Evolutionary conservation across 208 protist species (phyloP), one percentile per base, ranked within the genome.

Genomic region (Herpetomonas tarakana): DNA sequence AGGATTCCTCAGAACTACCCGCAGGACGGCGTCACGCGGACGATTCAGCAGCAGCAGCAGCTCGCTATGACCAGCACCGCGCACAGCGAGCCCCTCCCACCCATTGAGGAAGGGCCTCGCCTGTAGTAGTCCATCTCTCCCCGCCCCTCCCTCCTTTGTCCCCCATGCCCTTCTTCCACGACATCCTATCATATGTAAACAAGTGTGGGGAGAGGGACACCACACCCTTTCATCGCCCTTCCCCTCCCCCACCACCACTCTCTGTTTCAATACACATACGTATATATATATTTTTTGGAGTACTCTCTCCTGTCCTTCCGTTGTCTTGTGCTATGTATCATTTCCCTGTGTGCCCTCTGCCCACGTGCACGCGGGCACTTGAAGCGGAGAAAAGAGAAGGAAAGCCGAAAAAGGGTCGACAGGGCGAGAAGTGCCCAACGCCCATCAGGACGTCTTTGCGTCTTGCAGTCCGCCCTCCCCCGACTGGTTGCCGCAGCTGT

Each of bases 1-100:
- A 75, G 84, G 14, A 81, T 66, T 38, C 85, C 89, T 24, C 83
- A 91, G 68, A 91, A 88, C 58, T 71, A 74, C 60, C 72, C 75
- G 9, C 70, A 85, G 35, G 88, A 94, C 56, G 65, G 55, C 51
- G 74, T 83, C 11, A 83, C 84, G 3, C 81, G 78, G 4, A 76
- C 74, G 27, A 88, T 91, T 45, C 77, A 91, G 69, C 70, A 85
- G 50, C 74, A 83, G 69, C 76, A 82, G 66, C 26, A 19, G 1
- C 7, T 52, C 38, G 49, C 45, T 16, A 41, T 30, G 21, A 51
- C 45, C 22, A 53, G 50, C 18, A 30, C n/a, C 24, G 38, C 47
- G 2, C 26, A 27, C 54, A 60, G 28, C 26, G 52, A 62, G 52
- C 64, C 53, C 3, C 44, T 49, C 16, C 44, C 44, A 12, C 27